Evolutionary conservation across 75 land plant species (phyloP).

Genomic region (Cupressus sempervirens): DNA sequence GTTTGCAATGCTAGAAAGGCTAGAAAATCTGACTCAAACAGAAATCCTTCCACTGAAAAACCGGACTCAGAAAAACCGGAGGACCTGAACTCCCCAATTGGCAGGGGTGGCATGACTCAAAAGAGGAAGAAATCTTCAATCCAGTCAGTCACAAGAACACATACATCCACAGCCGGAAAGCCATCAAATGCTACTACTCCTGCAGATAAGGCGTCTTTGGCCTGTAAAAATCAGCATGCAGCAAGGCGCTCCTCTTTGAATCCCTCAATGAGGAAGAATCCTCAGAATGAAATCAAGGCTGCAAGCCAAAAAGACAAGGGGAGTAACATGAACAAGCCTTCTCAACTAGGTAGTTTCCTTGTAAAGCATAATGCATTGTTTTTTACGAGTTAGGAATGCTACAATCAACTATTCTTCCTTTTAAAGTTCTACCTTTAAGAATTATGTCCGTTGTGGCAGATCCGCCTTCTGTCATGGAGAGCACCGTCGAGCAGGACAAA

Average conservation of each 20-base stretch:
- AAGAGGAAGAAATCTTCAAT: slow-evolving; percentile 9
- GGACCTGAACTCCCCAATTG: neutral
- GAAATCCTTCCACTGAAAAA: slow-evolving; percentile 9
- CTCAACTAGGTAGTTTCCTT: slow-evolving; percentile 15
- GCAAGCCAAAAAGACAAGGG: slow-evolving; percentile 13
- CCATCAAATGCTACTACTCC: neutral
- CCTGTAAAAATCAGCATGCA: neutral
- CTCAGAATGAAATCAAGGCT: slow-evolving; percentile 3
- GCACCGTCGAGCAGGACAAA: slow-evolving; percentile 3
- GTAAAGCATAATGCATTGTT: slow-evolving; percentile 14
- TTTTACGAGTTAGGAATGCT: slow-evolving; percentile 8
- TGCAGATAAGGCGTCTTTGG: slow-evolving; percentile 10
- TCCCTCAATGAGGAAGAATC: slow-evolving; percentile 1
- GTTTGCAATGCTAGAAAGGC: neutral
- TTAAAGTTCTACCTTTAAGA: neutral
- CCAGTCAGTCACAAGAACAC: neutral
- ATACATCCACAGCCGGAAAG: neutral
- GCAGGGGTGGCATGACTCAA: neutral
- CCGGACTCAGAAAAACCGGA: neutral
- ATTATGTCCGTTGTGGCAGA: slow-evolving; percentile 10
- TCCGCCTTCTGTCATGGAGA: slow-evolving; percentile 4
- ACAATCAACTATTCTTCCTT: slow-evolving; percentile 1
- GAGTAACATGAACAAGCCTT: slow-evolving; percentile 12
- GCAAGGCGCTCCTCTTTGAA: slow-evolving; percentile 4
- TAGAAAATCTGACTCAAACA: slow-evolving; percentile 1